Evolutionary conservation across 75 land plant genomes (phyloP), one percentile per base, ranked within the genome.

Genomic region (Ceratopteris richardii): DNA sequence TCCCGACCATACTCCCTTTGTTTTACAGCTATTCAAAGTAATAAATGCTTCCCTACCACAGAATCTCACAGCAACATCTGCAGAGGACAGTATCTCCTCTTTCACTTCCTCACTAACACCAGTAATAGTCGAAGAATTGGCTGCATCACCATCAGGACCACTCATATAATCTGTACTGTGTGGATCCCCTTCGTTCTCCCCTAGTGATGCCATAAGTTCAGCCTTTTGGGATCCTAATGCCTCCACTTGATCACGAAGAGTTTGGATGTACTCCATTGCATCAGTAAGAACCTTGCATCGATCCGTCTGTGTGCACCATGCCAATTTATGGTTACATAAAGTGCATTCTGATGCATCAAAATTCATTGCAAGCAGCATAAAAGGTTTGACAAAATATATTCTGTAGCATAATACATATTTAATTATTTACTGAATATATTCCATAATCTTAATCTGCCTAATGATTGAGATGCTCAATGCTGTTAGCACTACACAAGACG

Each of bases 261-360:
- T 23, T 7, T 52, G 54, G 2, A 52, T 52, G 54, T 52, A 52
- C 24, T 23, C 54, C 54, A 52, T 52, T 18, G 54, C 54, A 11
- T 52, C 54, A 24, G 54, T 52, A 25, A 52, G 25, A 23, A 52
- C 54, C 23, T 18, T 52, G 54, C 54, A 52, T 28, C 54, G 18
- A 23, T 52, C 54, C 29, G 54, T 26, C 54, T 52, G 54, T 28
- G 27, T 13, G 51, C 11, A 48, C 20, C 14, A 40, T 9, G 42
- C 13, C 42, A 40, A 40, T 10, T 10, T 14, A 40, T 9, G 14
- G 42, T 10, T 9, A 14, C 42, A 14, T 14, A 40, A 14, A 40
- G 42, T 9, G 42, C 42, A 40, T 40, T 9, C 9, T 40, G 42
- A 14, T 9, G 14, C 42, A 9, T 40, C 42, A 40, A 40, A 14